A percentile compares a stretch with the other conserved stretches of the same genome.
Evolutionary conservation across 768 basidiomycete species (phyloP).

Genomic region (Psilocybe sp.): DNA sequence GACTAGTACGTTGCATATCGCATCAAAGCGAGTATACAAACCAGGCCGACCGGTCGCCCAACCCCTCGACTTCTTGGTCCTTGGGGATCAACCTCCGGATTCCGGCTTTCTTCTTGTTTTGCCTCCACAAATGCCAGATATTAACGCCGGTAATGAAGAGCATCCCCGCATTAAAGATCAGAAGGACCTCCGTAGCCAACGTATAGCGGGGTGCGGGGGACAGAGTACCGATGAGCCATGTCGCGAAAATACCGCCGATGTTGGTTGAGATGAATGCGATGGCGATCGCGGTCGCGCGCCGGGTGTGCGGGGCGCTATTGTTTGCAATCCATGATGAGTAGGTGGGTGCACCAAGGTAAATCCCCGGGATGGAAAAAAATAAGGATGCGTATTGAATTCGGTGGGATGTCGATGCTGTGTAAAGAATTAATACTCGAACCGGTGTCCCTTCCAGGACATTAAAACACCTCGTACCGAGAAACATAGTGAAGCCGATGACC

Average conservation of each 20-base stretch:
- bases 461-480: constrained; percentile 38
- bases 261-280: constrained; percentile 58
- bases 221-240: constrained; percentile 54
- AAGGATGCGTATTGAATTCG: constrained; percentile 50
- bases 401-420: constrained; percentile 33
- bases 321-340: constrained; percentile 60
- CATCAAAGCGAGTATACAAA: constrained; percentile 45
- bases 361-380: constrained; percentile 52
- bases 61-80: constrained; percentile 33
- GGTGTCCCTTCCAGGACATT: too few relatives aligned
- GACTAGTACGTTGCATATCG: too few relatives aligned
- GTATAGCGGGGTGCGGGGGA: constrained; percentile 49
- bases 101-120: constrained; percentile 44
- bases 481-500: constrained; percentile 53
- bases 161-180: constrained; percentile 39
- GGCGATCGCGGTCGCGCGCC: constrained; percentile 60
- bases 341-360: constrained; percentile 52
- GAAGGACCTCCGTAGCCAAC: constrained; percentile 41
- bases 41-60: constrained; percentile 55
- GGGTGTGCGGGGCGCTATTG: constrained; percentile 53
- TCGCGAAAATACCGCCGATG: constrained; percentile 56
- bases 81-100: constrained; percentile 28
- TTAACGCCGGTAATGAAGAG: constrained; percentile 33
- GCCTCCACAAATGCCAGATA: constrained; percentile 33
- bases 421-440: not conserved